Evolutionary conservation across 2,329 filamentous ascomycete species (phyloP), one percentile per base, ranked within the genome.

Genomic region (Blumeria graminis): DNA sequence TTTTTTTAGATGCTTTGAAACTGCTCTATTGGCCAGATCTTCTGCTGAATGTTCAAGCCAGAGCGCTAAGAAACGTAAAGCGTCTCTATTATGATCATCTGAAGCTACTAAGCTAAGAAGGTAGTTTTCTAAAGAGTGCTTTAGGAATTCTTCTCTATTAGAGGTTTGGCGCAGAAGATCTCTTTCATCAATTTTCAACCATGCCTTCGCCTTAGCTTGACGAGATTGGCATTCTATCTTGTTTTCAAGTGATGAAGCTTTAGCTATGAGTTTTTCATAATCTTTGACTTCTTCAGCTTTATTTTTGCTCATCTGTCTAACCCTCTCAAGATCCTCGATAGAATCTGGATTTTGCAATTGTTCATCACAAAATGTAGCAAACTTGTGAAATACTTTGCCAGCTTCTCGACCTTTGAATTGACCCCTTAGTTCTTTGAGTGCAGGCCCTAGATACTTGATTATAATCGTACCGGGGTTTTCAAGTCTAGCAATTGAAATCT

Each of bases 381-480:
- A 96, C 63, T 94, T 86, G 66, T 95, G 88, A 64, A 88, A 95
- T 0, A 96, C 92, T 61, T 86, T 77, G 0, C 89, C 88, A 1
- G 89, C 85, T 58, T 90, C 85, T 48, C 76, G 73, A 1, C 84
- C 84, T 56, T 80, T 75, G 5, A 70, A 75, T 50, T 77, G 76
- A 1, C 80, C 81, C 62, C 79, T 83, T 7, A 98, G 72, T 64
- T 93, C 86, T 61, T 81, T 81, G 33, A 96, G 80, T 0, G 92
- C 89, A 22, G 86, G 86, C 56, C 83, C 77, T 0, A 98, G 75
- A 63, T 95, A 96, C 38, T 84, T 80, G 62, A 83, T 80, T 61
- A 95, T 86, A 58, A 98, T 94, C 56, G 81, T 78, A 61, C 94
- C 87, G 0, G 93, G 87, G 61, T 90, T 94, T 67, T 94, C 88